Base-by-base conservation (phyloP, 495 filamentous ascomycete genomes). In the Schizothecium vesticola region DNA sequence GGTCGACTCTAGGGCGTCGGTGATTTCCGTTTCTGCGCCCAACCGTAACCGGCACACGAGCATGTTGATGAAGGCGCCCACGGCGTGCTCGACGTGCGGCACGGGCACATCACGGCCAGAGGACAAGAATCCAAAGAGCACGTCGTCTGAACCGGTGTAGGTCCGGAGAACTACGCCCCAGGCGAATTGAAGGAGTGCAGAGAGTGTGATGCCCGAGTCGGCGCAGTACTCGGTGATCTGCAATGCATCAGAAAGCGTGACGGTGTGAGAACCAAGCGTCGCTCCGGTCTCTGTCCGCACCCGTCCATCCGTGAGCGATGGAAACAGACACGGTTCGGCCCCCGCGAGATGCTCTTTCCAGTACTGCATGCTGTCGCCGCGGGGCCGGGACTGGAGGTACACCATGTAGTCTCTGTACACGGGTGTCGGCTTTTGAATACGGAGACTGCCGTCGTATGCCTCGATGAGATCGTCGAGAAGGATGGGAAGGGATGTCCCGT, bases 81-180 rank as follows among this genome's bases (percentile, higher is more conserved):
- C 68, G 24, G 67, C 68, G 1, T 71, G 23, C 65, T 71, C 73
- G 24, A 72, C 67, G 43, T 71, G 36, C 4, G 69, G 61, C 3
- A 74, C 64, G 29, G 73, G 69, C 10, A 72, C 56, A n/a, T 74
- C 69, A 0, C 75, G 67, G 1, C 70, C 72, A 1, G 73, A 74
- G 3, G 75, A 31, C 28, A 75, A 23, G 57, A 72, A 76, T 28
- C 87, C 87, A 69, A 89, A 90, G 68, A 83, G 85, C n/a, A 89
- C 79, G 29, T 86, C 81, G 58, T 87, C 80, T 4, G 80, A 83
- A 1, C 76, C 77, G 1, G 84, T 86, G 69, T 86, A 86, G 11
- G 73, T 73, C 31, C 80, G 79, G 8, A 89, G 78, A 0, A 87
- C 82, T 12, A 89, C 73, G 4, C 84, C 84, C 87, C 87, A 89